These are phyloP conservation scores for Cerrena zonata DNA, from an alignment of 1,284 basidiomycete genomes.

Conservation along the genomic window DNA sequence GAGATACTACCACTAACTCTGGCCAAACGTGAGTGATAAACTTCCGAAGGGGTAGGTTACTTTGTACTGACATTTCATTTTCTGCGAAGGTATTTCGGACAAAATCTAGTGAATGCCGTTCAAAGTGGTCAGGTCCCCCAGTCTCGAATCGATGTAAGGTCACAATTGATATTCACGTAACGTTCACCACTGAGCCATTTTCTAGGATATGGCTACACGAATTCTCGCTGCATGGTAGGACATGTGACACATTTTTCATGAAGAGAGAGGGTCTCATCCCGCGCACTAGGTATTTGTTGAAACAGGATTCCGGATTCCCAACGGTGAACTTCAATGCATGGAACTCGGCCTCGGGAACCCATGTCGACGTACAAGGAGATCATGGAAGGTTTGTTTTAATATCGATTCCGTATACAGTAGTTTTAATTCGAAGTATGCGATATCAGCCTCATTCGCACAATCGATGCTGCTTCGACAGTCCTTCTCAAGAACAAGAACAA, in stretches of 20 bases:
- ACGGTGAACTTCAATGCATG: conserved; percentile 36
- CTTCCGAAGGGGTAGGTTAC: not conserved
- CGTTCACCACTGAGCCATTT: not conserved
- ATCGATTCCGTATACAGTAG: not conserved
- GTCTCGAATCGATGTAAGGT: conserved; percentile 13
- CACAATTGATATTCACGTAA: not conserved
- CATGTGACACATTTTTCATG: too few relatives aligned
- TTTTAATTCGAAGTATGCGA: too few relatives aligned
- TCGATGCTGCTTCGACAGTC: conserved; percentile 67
- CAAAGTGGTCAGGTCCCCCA: conserved; percentile 10
- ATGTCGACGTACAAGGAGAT: conserved; percentile 62
- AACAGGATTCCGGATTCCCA: conserved; percentile 59
- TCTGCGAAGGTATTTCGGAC: conserved; percentile 14
- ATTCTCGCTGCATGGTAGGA: conserved; percentile 52
- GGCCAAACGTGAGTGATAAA: conserved; percentile 26
- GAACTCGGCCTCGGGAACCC: conserved; percentile 25
- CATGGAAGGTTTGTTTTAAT: conserved; percentile 45
- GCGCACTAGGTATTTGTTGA: conserved; percentile 45
- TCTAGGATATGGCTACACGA: conserved; percentile 56
- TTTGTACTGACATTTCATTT: not conserved
- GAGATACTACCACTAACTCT: conserved; percentile 38
- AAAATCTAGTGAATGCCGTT: conserved; percentile 10
- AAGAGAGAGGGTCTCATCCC: not conserved
- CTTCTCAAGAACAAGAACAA: conserved; percentile 65
- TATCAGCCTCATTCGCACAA: conserved; percentile 52